Evolutionary conservation across 805 yeast genomes (phyloP), one percentile per base, ranked within the genome.

Genomic region (Tetrapisispora phaffii): DNA sequence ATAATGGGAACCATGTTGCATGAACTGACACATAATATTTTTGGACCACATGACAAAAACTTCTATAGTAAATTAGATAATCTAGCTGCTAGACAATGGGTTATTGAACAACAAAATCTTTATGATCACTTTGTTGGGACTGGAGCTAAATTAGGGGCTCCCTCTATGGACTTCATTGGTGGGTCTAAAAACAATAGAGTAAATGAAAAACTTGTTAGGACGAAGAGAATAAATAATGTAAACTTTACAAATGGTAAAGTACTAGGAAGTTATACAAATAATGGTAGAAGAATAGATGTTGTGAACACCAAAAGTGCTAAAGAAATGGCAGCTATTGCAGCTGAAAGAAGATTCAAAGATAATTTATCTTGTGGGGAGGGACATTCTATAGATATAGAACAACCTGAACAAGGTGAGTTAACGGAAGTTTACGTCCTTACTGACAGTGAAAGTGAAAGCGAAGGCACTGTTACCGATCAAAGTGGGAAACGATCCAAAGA

Each of bases 1-100:
- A 65, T 89, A 1, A 58, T 89, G 22, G 95, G 88, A 1, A 87
- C 96, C 0, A 75, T 88, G 79, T 67, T 90, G 5, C 97, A 90
- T 62, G 97, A 90, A 60, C 69, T 90, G 35, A 76, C 86, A 1
- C 97, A 90, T 60, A 89, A 87, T 59, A 59, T 71, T 19, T 68
- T 68, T 55, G 96, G 96, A 0, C 84, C 95, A 0, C 97, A 90
- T 58, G 82, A 90, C 66, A 74, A 66, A 2, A 65, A 65, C 47
- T 90, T 90, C 58, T 85, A 85, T 58, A 66, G 67, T 42, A 72
- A 73, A 42, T 61, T 87, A 50, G 90, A 84, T 44, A 77, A 75
- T 47, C 67, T 84, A 34, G 75, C 74, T 46, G 67, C 66, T 6
- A 66, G 82, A 54, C 78, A 66, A 57, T 63, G 70, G 62, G 49